These are phyloP conservation scores for Talaromyces borbonicus DNA, from an alignment of 495 filamentous ascomycete genomes.

Conservation along the genomic window DNA sequence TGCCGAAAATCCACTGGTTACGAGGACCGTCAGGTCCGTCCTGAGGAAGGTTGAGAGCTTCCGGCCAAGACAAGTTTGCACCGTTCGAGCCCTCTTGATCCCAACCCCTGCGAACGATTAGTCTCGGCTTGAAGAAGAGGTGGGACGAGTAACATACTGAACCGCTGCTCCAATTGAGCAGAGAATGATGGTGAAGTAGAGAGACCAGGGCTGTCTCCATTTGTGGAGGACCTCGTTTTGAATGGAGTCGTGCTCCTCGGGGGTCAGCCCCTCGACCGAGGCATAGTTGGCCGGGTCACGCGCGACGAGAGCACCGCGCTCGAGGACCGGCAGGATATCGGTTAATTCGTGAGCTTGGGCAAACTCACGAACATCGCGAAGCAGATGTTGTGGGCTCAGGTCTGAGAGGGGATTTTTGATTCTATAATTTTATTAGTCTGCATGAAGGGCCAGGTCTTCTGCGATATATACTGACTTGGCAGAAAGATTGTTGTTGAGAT, in stretches of 20 bases:
- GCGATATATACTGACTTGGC: slow-evolving; percentile 28
- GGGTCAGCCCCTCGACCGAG: slow-evolving; percentile 44
- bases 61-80: slow-evolving; percentile 54
- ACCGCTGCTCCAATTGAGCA: slow-evolving; percentile 64
- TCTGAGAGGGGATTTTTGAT: slow-evolving; percentile 56
- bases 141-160: slow-evolving; percentile 33
- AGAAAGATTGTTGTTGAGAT: slow-evolving; percentile 40
- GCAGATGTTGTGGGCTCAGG: slow-evolving; percentile 38
- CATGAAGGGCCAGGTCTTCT: neutral
- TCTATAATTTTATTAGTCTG: slow-evolving; percentile 19
- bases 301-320: slow-evolving; percentile 56
- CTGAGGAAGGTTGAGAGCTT: slow-evolving; percentile 46
- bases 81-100: slow-evolving; percentile 70
- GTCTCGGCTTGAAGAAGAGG: neutral
- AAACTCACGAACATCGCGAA: slow-evolving; percentile 49
- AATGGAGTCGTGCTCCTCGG: slow-evolving; percentile 43
- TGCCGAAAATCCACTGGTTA: slow-evolving; percentile 52
- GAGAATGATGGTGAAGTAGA: slow-evolving; percentile 62
- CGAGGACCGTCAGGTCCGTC: slow-evolving; percentile 17
- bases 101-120: slow-evolving; percentile 39
- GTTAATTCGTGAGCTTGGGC: slow-evolving; percentile 33
- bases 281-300: slow-evolving; percentile 48
- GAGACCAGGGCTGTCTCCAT: slow-evolving; percentile 51
- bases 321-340: slow-evolving; percentile 38
- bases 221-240: slow-evolving; percentile 49